Conservation (phyloP, 2,329 filamentous ascomycete genomes). For the Annulohypoxylon truncatum region DNA sequence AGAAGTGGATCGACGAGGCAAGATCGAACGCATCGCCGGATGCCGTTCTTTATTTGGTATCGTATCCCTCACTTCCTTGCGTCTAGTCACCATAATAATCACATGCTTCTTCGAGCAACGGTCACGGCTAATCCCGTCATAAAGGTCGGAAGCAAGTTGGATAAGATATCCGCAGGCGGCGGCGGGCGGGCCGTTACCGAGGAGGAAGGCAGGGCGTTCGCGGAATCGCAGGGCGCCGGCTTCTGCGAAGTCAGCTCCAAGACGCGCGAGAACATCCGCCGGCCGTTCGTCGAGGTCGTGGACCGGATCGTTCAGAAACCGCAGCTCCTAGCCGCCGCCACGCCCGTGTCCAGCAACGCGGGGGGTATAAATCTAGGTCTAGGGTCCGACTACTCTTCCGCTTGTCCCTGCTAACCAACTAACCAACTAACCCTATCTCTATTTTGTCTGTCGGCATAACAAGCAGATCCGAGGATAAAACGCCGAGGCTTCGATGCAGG, state of each 20-base stretch:
- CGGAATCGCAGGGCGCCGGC: conserved; percentile 57
- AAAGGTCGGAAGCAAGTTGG: conserved; percentile 63
- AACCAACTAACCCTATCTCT: conserved; percentile 35
- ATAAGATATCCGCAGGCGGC: conserved; percentile 55
- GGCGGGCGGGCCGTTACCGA: conserved; percentile 56
- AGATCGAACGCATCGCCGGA: conserved; percentile 61
- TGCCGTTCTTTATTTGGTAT: conserved; percentile 62
- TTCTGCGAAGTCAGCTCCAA: conserved; percentile 68
- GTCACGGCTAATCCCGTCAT: conserved; percentile 12
- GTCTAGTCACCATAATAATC: not conserved
- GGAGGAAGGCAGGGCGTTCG: conserved; percentile 62
- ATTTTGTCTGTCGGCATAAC: conserved; percentile 38
- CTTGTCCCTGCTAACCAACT: conserved; percentile 43
- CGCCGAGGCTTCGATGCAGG: conserved; percentile 29
- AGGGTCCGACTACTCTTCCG: conserved; percentile 44
- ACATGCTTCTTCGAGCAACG: not conserved
- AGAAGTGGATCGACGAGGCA: conserved; percentile 66
- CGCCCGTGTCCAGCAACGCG: conserved; percentile 40
- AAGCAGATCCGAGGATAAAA: conserved; percentile 25
- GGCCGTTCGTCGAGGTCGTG: conserved; percentile 64
- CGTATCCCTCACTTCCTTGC: conserved; percentile 11
- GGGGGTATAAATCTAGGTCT: conserved; percentile 48
- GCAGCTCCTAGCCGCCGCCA: conserved; percentile 53
- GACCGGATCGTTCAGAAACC: conserved; percentile 61
- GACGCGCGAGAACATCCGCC: conserved; percentile 63